phyloP scores from a whole-genome alignment of 257 asterid genomes.

The Phtheirospermum japonicum region DNA sequence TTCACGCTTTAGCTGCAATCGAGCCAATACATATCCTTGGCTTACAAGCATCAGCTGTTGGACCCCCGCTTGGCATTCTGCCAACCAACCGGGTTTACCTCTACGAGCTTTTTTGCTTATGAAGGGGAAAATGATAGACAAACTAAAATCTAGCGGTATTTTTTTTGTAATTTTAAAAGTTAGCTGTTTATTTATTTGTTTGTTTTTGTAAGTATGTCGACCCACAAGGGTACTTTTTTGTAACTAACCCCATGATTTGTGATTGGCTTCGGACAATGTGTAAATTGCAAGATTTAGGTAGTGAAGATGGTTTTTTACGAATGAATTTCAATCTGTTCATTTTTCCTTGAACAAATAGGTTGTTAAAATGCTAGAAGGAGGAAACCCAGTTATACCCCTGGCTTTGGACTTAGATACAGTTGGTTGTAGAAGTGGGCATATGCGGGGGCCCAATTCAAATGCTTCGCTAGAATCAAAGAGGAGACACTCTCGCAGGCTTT shows the following conservation, averaged over 20 bases:
- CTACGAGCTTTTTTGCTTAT: slow-evolving; percentile 37
- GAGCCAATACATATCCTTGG: slow-evolving; percentile 49
- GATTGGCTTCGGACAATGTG: too few species aligned
- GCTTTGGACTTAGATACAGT: slow-evolving; percentile 41
- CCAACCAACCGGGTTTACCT: slow-evolving; percentile 47
- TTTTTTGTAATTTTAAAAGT: too few species aligned
- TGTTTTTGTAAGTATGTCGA: too few species aligned
- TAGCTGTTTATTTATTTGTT: too few species aligned
- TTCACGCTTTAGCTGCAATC: slow-evolving; percentile 38
- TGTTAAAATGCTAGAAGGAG: slow-evolving; percentile 60
- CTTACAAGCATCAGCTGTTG: slow-evolving; percentile 48
- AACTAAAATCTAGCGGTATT: too few species aligned
- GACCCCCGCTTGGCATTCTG: slow-evolving; percentile 43
- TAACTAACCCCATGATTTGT: too few species aligned
- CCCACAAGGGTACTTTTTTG: too few species aligned
- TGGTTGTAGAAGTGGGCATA: slow-evolving; percentile 59
- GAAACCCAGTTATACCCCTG: slow-evolving; percentile 34
- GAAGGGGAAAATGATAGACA: too few species aligned
- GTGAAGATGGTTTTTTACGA: not conserved
- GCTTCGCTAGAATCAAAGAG: slow-evolving; percentile 34
- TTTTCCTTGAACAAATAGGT: slow-evolving; percentile 34
- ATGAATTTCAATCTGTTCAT: not conserved
- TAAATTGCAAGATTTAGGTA: too few species aligned
- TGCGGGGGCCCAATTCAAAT: slow-evolving; percentile 37
- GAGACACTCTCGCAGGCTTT: slow-evolving; percentile 58